phyloP scores from a whole-genome alignment of 768 basidiomycete species.

The Lentinula sp. region DNA sequence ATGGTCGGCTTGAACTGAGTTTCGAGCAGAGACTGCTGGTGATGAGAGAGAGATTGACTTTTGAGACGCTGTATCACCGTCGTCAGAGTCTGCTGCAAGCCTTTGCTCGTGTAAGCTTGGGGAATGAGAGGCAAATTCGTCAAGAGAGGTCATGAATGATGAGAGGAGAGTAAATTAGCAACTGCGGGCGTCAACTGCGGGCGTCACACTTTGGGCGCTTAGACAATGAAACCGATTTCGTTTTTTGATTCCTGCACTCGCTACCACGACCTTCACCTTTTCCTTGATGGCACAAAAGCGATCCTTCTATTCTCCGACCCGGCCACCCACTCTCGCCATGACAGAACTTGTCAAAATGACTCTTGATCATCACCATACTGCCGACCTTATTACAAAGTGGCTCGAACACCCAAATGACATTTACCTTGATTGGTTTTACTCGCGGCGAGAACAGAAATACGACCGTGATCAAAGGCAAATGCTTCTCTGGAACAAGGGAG shows the following conservation, averaged over 20 bases:
- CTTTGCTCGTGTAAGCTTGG: not conserved
- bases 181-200: not conserved
- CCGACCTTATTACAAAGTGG: conserved; percentile 81
- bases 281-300: not conserved
- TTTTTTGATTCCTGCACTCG: not conserved
- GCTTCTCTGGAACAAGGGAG: conserved; percentile 57
- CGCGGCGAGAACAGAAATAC: conserved; percentile 61
- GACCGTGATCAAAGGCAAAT: conserved; percentile 45
- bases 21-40: conserved; percentile 47
- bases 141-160: conserved; percentile 3
- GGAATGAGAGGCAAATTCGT: conserved; percentile 4
- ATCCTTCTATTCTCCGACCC: conserved; percentile 50
- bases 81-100: conserved; percentile 34
- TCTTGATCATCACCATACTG: conserved; percentile 68
- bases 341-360: conserved; percentile 77
- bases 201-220: not conserved
- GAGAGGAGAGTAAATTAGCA: not conserved
- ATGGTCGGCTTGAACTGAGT: conserved; percentile 16
- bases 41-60: conserved; percentile 73
- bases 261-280: not conserved
- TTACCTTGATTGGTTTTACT: conserved; percentile 73
- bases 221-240: not conserved
- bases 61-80: conserved; percentile 75
- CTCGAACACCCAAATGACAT: conserved; percentile 62
- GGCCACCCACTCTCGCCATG: conserved; percentile 63